A percentile compares a stretch with the other conserved stretches of the same genome.
Evolutionary conservation across 768 basidiomycete genomes (phyloP).

Genomic region (Kwoniella heveanensis): DNA sequence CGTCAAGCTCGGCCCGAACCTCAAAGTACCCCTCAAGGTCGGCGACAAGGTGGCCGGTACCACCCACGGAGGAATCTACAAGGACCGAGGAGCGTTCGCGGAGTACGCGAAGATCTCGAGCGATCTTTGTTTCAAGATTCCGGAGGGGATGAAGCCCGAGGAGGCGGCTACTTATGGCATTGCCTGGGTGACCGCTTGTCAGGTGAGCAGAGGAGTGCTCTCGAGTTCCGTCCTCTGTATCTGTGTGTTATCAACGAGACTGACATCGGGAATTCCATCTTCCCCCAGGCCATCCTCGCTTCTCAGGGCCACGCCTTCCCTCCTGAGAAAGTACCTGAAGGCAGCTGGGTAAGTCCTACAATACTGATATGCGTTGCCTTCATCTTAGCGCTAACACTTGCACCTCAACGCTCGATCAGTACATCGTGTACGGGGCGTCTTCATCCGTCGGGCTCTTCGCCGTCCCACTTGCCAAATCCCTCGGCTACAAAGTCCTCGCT

Average conservation of each 20-base stretch:
- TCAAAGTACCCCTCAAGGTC: constrained; percentile 26
- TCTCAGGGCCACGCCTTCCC: constrained; percentile 11
- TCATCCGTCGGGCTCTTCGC: constrained; percentile 56
- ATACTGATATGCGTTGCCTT: background rate
- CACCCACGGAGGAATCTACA: constrained; percentile 44
- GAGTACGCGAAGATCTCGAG: constrained; percentile 36
- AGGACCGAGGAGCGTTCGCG: constrained; percentile 42
- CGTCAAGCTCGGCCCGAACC: constrained; percentile 30
- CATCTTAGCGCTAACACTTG: background rate
- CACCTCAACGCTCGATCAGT: background rate
- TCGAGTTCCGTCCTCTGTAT: no score
- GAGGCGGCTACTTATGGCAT: constrained; percentile 43
- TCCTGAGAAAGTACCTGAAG: constrained; percentile 13
- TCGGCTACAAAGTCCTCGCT: constrained; percentile 54
- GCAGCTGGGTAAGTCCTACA: background rate
- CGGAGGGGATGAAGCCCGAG: constrained; percentile 29
- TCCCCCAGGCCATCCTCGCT: background rate
- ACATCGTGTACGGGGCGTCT: constrained; percentile 52
- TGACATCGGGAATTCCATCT: background rate
- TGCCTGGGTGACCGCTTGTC: constrained; percentile 44
- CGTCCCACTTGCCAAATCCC: constrained; percentile 41
- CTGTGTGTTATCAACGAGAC: no score
- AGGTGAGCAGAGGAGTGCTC: constrained; percentile 22
- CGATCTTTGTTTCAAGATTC: constrained; percentile 45
- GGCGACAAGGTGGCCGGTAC: constrained; percentile 44